These are phyloP conservation scores for Yamadazyma tumulicola DNA, from an alignment of 805 yeast species.

Conservation along the genomic window DNA sequence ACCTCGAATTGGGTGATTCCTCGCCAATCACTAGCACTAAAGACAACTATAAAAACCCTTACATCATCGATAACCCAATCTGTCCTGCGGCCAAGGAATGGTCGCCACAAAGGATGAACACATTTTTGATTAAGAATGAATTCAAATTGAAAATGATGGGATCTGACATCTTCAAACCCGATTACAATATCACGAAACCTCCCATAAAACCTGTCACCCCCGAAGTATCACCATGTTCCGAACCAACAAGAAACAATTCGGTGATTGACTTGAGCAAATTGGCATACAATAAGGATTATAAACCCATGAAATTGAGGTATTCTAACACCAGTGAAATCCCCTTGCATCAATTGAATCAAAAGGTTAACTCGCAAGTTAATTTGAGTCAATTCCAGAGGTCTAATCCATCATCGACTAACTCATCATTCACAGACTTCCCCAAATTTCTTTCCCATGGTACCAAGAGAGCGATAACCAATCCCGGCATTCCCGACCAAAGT, in stretches of 20 bases:
- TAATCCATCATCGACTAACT: conserved; percentile 14
- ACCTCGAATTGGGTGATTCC: conserved; percentile 4
- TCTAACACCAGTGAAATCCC: conserved; percentile 38
- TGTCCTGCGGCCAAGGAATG: conserved; percentile 40
- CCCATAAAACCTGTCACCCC: conserved; percentile 38
- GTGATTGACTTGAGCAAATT: conserved; percentile 38
- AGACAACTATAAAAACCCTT: conserved; percentile 10
- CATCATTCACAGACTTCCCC: conserved; percentile 16
- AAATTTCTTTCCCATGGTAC: conserved; percentile 8
- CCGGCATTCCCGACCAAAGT: conserved; percentile 12
- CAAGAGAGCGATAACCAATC: conserved; percentile 21
- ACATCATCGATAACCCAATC: conserved; percentile 22
- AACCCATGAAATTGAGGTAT: conserved; percentile 37
- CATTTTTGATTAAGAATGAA: conserved; percentile 28
- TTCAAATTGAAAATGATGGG: conserved; percentile 36
- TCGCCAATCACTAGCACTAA: conserved; percentile 3
- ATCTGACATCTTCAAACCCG: conserved; percentile 33
- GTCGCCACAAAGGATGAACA: conserved; percentile 28
- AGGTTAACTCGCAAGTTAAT: conserved; percentile 39
- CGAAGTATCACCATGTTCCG: conserved; percentile 40
- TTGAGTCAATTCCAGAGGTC: conserved; percentile 17
- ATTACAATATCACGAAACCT: conserved; percentile 26
- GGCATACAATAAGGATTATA: conserved; percentile 31
- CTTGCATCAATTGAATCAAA: conserved; percentile 33
- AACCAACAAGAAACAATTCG: conserved; percentile 39